Conservation (phyloP, 345 rosid genomes). For the Hypericum androsaemum region DNA sequence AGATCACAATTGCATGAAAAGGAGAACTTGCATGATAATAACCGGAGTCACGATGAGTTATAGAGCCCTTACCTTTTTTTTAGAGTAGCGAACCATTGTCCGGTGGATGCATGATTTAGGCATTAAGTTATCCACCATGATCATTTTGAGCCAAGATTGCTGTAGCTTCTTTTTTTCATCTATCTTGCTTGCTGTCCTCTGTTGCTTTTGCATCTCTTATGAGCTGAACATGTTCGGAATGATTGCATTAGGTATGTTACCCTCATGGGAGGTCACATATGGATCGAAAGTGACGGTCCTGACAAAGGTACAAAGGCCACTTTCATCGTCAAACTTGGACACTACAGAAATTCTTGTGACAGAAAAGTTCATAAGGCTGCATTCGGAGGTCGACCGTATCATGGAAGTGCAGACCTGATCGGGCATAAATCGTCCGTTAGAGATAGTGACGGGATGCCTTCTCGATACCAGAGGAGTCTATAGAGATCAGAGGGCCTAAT, state of each 20-base stretch:
- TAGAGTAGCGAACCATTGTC: too few species aligned
- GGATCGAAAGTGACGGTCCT: slow-evolving; percentile 82
- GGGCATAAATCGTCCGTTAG: slow-evolving; percentile 20
- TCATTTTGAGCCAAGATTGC: too few species aligned
- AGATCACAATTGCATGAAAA: not conserved
- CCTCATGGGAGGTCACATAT: slow-evolving; percentile 88
- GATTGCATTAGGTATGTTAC: slow-evolving; percentile 57
- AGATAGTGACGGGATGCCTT: slow-evolving; percentile 14
- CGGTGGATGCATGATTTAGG: too few species aligned
- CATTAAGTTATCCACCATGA: too few species aligned
- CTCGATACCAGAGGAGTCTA: slow-evolving; percentile 41
- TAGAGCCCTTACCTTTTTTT: too few species aligned
- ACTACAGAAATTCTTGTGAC: slow-evolving; percentile 34
- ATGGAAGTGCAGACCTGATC: slow-evolving; percentile 40
- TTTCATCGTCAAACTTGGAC: slow-evolving; percentile 58
- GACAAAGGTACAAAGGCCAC: slow-evolving; percentile 60
- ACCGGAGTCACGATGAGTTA: too few species aligned
- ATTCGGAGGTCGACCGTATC: slow-evolving; percentile 34
- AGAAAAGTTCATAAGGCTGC: slow-evolving; percentile 28
- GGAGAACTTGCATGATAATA: too few species aligned
- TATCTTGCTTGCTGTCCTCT: not conserved
- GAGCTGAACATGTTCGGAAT: not conserved
- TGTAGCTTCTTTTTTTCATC: too few species aligned
- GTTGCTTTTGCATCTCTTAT: not conserved
- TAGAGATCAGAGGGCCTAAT: slow-evolving; percentile 12